These are phyloP conservation scores for Schizophyllum amplum DNA, from an alignment of 1,284 basidiomycete genomes.

Conservation along the genomic window DNA sequence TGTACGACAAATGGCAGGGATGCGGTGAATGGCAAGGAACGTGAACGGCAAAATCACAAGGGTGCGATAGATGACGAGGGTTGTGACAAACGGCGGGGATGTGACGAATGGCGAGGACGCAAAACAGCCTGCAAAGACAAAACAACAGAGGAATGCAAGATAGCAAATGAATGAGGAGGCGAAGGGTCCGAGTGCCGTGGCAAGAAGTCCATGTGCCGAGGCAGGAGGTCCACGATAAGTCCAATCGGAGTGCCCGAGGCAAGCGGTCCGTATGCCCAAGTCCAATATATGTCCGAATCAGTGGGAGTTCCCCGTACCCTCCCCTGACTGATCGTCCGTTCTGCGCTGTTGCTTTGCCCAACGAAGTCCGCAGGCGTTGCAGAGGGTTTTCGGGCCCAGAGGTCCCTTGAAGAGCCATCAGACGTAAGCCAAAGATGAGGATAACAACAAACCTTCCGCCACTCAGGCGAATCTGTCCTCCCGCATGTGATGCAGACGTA, in stretches of 20 bases:
- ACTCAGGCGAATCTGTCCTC: conserved; percentile 75
- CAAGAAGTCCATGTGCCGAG: too few relatives aligned
- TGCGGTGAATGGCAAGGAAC: too few relatives aligned
- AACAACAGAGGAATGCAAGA: too few relatives aligned
- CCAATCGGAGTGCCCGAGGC: conserved; percentile 4
- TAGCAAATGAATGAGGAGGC: too few relatives aligned
- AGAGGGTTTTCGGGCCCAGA: conserved; percentile 77
- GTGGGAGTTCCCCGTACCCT: background rate
- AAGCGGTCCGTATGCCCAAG: conserved; percentile 14
- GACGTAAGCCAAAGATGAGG: conserved; percentile 10
- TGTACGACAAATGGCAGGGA: too few relatives aligned
- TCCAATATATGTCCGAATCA: background rate
- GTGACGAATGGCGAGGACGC: too few relatives aligned
- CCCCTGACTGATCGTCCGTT: background rate
- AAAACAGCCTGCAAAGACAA: too few relatives aligned
- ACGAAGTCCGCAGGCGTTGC: conserved; percentile 80
- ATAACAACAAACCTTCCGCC: conserved; percentile 57
- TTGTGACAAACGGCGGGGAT: too few relatives aligned
- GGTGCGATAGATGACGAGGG: too few relatives aligned
- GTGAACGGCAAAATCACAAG: too few relatives aligned
- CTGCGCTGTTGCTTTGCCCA: conserved; percentile 59
- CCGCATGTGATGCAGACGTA: conserved; percentile 76
- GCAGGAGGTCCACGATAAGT: too few relatives aligned
- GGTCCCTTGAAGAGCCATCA: conserved; percentile 49
- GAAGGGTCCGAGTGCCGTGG: too few relatives aligned